phyloP scores from a whole-genome alignment of 1,284 basidiomycete species.

The Marasmius oreades region DNA sequence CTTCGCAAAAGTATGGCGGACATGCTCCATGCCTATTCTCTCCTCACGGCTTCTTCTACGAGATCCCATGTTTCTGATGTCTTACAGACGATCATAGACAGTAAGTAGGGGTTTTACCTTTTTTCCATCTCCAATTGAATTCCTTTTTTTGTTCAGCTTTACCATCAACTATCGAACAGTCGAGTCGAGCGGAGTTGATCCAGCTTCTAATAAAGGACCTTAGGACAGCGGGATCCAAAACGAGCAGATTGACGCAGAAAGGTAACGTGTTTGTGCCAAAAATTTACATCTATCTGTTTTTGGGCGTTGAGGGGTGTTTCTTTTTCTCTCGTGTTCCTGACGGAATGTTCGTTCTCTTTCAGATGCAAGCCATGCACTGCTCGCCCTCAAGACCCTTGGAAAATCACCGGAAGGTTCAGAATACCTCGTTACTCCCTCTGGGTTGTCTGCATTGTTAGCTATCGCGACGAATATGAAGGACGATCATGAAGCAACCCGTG shows the following conservation, averaged over 20 bases:
- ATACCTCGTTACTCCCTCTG: conserved; percentile 51
- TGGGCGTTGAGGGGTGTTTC: conserved; percentile 1
- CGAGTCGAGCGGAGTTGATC: conserved; percentile 39
- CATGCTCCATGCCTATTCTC: conserved; percentile 39
- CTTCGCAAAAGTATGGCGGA: conserved; percentile 28
- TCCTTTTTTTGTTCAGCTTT: conserved; percentile 20
- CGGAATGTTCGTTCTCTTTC: conserved; percentile 11
- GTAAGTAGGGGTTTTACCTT: conserved; percentile 26
- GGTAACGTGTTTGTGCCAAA: too few species aligned
- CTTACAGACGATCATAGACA: conserved; percentile 45
- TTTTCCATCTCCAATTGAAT: neutral
- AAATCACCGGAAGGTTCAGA: conserved; percentile 68
- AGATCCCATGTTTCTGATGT: conserved; percentile 42
- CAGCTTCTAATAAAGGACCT: conserved; percentile 55
- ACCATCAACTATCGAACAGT: conserved; percentile 37
- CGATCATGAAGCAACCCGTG: conserved; percentile 57
- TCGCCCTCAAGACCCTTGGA: conserved; percentile 74
- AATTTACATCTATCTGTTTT: neutral
- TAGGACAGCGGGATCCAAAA: conserved; percentile 31
- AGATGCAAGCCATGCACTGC: conserved; percentile 64
- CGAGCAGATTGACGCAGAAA: conserved; percentile 43
- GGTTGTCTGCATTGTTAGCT: conserved; percentile 49
- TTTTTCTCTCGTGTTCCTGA: conserved; percentile 6
- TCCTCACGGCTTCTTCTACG: conserved; percentile 41
- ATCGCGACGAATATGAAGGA: conserved; percentile 51